Evolutionary conservation across 2,329 filamentous ascomycete species (phyloP).

Genomic region (Leptosphaerulina australis): DNA sequence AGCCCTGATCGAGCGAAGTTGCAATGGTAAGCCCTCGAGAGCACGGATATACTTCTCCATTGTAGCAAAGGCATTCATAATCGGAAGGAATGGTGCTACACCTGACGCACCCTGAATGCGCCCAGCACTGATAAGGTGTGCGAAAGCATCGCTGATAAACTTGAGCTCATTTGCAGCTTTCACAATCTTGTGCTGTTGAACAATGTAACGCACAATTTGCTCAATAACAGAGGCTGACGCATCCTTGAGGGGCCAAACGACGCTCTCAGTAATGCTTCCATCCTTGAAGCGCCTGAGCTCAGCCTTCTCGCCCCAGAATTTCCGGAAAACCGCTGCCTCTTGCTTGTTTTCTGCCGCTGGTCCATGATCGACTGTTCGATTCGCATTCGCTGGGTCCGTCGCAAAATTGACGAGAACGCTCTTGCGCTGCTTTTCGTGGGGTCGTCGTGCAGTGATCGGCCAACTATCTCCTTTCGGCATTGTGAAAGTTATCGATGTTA

Average conservation of each 20-base stretch:
- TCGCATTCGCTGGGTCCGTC: constrained; percentile 73
- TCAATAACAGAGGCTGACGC: constrained; percentile 70
- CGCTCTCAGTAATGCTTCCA: constrained; percentile 88
- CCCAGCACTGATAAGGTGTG: constrained; percentile 51
- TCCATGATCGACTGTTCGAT: constrained; percentile 83
- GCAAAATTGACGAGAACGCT: constrained; percentile 69
- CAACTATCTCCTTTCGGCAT: constrained; percentile 43
- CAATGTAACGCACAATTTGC: constrained; percentile 76
- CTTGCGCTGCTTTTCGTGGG: constrained; percentile 36
- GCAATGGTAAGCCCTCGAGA: constrained; percentile 84
- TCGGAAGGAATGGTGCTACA: constrained; percentile 66
- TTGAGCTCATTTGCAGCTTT: constrained; percentile 57
- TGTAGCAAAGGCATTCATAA: constrained; percentile 71
- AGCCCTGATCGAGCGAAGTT: constrained; percentile 78
- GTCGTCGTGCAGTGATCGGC: constrained; percentile 41
- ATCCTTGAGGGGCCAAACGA: constrained; percentile 76
- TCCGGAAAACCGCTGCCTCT: constrained; percentile 78
- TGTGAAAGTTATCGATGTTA: constrained; percentile 63
- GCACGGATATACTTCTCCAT: constrained; percentile 78
- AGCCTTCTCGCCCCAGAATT: constrained; percentile 93
- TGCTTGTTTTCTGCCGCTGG: constrained; percentile 85
- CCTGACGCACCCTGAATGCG: constrained; percentile 46
- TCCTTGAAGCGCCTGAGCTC: constrained; percentile 95
- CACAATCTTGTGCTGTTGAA: constrained; percentile 71
- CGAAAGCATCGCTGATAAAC: constrained; percentile 56